Conservation (phyloP, 805 yeast species). For the Kockiozyma suomiensis region DNA sequence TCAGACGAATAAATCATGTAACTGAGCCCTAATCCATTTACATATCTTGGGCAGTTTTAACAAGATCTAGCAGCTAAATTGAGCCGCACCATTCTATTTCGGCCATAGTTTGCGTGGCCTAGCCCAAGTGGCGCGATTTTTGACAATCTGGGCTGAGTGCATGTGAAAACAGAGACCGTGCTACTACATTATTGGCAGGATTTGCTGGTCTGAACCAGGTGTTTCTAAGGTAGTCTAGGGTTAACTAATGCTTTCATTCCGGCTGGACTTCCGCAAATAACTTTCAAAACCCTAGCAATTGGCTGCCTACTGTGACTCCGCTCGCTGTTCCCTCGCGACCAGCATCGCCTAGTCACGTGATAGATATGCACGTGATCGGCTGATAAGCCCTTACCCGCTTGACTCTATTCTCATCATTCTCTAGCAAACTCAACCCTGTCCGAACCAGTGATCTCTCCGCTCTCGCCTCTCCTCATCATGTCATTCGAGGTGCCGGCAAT, state of each 20-base stretch:
- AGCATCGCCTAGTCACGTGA: background rate
- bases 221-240: no score
- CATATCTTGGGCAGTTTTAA: background rate
- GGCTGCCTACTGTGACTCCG: no score
- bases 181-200: background rate
- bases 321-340: no score
- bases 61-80: background rate
- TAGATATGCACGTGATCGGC: conserved; percentile 2
- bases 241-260: no score
- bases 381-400: conserved; percentile 4
- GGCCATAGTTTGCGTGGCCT: background rate
- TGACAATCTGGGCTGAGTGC: background rate
- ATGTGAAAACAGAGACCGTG: background rate
- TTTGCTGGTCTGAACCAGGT: no score
- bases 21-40: background rate
- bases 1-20: background rate
- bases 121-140: conserved; percentile 8
- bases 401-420: background rate
- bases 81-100: background rate
- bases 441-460: background rate
- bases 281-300: no score
- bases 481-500: conserved; percentile 42
- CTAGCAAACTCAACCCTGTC: background rate
- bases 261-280: no score
- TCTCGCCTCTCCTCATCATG: conserved; percentile 16